phyloP scores from a whole-genome alignment of 2,329 filamentous ascomycete species.

The Colletotrichum australisinense region DNA sequence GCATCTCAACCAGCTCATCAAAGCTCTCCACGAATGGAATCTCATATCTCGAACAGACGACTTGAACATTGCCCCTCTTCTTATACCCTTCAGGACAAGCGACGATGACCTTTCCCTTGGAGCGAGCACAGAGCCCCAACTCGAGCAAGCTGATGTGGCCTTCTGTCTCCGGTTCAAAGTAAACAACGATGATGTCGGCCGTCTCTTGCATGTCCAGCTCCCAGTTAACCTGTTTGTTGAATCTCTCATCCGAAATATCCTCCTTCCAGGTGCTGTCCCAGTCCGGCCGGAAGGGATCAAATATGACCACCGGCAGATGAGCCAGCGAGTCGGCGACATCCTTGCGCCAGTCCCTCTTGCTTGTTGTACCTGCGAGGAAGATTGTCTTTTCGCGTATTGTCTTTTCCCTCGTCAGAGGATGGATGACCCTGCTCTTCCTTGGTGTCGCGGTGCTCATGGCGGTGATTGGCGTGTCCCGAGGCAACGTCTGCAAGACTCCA shows the following conservation, averaged over 20 bases:
- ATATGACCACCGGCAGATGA: slow-evolving; percentile 61
- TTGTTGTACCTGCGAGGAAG: slow-evolving; percentile 71
- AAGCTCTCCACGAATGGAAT: slow-evolving; percentile 57
- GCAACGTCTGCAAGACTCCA: neutral
- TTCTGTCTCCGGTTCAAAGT: slow-evolving; percentile 62
- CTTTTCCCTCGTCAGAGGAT: slow-evolving; percentile 3
- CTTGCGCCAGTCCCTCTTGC: slow-evolving; percentile 60
- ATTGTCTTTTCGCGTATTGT: slow-evolving; percentile 46
- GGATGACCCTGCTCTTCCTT: slow-evolving; percentile 38
- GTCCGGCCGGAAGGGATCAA: slow-evolving; percentile 66
- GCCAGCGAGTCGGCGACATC: slow-evolving; percentile 53
- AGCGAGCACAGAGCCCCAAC: slow-evolving; percentile 63
- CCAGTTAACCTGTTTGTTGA: slow-evolving; percentile 68
- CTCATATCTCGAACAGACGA: slow-evolving; percentile 62
- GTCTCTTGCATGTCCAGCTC: slow-evolving; percentile 67
- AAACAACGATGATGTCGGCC: slow-evolving; percentile 66
- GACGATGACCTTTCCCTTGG: slow-evolving; percentile 59
- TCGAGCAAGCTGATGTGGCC: slow-evolving; percentile 71
- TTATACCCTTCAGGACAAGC: slow-evolving; percentile 63
- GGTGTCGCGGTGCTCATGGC: neutral
- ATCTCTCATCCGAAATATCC: slow-evolving; percentile 57
- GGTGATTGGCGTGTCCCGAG: neutral
- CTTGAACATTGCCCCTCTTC: slow-evolving; percentile 71
- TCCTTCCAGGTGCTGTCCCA: slow-evolving; percentile 68
- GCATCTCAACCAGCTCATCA: slow-evolving; percentile 50